A percentile compares a stretch with the other conserved stretches of the same genome.
These are phyloP conservation scores for Aspergillus sclerotialis DNA, from an alignment of 2,329 filamentous ascomycete species.

Conservation along the genomic window DNA sequence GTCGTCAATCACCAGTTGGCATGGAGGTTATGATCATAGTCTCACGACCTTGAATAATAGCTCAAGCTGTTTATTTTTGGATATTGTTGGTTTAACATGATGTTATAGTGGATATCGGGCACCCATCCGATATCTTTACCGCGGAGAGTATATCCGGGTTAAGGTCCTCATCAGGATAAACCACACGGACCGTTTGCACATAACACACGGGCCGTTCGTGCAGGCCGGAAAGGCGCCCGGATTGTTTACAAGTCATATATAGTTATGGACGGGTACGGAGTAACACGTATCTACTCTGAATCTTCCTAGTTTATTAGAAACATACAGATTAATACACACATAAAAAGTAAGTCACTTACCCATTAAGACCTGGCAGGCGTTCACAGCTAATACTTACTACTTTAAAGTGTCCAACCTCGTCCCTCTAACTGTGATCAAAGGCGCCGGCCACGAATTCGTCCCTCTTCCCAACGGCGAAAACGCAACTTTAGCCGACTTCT, in stretches of 20 bases:
- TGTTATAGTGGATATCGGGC: constrained; percentile 1
- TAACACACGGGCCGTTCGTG: no score
- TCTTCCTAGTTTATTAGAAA: not conserved
- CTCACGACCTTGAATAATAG: no score
- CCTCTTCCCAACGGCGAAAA: constrained; percentile 16
- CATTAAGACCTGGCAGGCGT: not conserved
- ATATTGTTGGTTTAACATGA: no score
- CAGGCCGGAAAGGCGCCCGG: not conserved
- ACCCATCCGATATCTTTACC: constrained; percentile 3
- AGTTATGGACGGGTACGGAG: not conserved
- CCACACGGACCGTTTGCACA: not conserved
- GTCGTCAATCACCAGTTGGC: no score
- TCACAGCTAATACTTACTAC: not conserved
- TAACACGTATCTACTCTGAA: not conserved
- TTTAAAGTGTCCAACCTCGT: constrained; percentile 15
- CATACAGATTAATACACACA: not conserved
- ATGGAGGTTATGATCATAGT: no score
- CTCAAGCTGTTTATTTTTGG: no score
- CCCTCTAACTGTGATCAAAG: constrained; percentile 17
- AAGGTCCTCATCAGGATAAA: constrained; percentile 6
- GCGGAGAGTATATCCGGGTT: constrained; percentile 2
- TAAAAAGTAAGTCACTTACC: constrained; percentile 1
- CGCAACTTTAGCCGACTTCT: constrained; percentile 19
- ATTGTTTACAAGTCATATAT: not conserved
- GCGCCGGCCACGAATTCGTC: constrained; percentile 18